A percentile compares a stretch with the other conserved stretches of the same genome.
Conservation (phyloP, 208 protist genomes). For the Leishmania major region DNA sequence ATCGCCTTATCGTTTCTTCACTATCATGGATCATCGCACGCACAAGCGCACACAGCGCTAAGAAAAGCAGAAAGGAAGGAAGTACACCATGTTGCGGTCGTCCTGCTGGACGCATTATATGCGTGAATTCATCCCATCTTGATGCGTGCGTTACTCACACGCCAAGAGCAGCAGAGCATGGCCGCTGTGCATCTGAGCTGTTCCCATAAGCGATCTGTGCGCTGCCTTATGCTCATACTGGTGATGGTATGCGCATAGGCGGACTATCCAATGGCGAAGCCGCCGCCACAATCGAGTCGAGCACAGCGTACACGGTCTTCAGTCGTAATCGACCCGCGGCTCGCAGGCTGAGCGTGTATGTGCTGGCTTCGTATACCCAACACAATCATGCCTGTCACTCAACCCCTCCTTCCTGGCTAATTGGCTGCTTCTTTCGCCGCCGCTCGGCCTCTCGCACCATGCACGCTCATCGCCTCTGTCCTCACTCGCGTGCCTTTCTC, state of each 20-base stretch:
- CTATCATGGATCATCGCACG: neutral
- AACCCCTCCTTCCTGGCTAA: neutral
- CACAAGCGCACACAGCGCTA: neutral
- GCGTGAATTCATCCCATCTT: neutral
- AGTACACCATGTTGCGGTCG: neutral
- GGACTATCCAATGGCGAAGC: neutral
- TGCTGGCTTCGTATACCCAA: neutral
- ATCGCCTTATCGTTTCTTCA: neutral
- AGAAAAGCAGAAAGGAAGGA: neutral
- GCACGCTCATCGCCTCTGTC: neutral
- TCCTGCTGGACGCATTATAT: neutral
- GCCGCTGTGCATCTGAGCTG: neutral
- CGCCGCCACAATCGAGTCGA: neutral
- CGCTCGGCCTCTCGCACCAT: neutral
- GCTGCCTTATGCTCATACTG: neutral
- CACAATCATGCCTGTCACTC: neutral
- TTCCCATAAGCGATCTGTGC: neutral
- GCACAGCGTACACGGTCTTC: neutral
- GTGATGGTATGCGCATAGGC: neutral
- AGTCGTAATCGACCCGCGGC: neutral
- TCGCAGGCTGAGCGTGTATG: neutral
- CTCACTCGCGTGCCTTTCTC: neutral
- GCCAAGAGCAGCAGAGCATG: neutral
- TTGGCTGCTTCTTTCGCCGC: neutral
- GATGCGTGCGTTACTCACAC: neutral